Evolutionary conservation across 208 protist genomes (phyloP).

Genomic region (Trypanosoma caninum): DNA sequence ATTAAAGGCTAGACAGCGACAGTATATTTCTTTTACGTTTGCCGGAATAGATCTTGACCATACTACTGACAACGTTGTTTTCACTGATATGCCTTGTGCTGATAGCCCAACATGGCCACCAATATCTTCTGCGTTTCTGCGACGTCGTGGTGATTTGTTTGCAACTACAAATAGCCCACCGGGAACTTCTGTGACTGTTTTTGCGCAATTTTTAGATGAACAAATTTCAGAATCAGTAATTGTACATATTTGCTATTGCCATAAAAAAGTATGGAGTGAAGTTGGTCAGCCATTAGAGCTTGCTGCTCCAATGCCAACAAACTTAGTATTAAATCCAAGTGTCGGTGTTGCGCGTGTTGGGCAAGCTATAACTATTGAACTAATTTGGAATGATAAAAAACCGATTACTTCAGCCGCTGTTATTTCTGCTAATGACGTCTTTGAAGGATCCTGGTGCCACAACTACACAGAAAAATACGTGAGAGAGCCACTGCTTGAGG

Average conservation of each 20-base stretch:
- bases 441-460: conserved; percentile 79
- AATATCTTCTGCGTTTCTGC: conserved; percentile 27
- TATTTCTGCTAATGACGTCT: conserved; percentile 29
- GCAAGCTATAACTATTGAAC: conserved; percentile 62
- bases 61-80: conserved; percentile 48
- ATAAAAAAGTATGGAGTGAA: conserved; percentile 51
- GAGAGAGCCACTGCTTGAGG: conserved; percentile 46
- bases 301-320: conserved; percentile 32
- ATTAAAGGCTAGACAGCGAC: conserved; percentile 37
- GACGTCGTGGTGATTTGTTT: conserved; percentile 29
- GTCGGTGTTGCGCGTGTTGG: conserved; percentile 52
- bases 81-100: conserved; percentile 59
- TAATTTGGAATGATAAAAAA: conserved; percentile 22
- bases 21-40: conserved; percentile 77
- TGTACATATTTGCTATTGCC: conserved; percentile 70
- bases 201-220: conserved; percentile 67
- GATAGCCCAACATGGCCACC: conserved; percentile 11
- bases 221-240: background rate
- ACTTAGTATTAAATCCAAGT: conserved; percentile 27
- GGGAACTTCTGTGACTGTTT: conserved; percentile 40
- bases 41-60: conserved; percentile 42
- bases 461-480: conserved; percentile 69
- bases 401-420: conserved; percentile 31
- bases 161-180: conserved; percentile 22
- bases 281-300: conserved; percentile 56